These are phyloP conservation scores for Colletotrichum sp. DNA, from an alignment of 2,329 filamentous ascomycete species.

Conservation along the genomic window DNA sequence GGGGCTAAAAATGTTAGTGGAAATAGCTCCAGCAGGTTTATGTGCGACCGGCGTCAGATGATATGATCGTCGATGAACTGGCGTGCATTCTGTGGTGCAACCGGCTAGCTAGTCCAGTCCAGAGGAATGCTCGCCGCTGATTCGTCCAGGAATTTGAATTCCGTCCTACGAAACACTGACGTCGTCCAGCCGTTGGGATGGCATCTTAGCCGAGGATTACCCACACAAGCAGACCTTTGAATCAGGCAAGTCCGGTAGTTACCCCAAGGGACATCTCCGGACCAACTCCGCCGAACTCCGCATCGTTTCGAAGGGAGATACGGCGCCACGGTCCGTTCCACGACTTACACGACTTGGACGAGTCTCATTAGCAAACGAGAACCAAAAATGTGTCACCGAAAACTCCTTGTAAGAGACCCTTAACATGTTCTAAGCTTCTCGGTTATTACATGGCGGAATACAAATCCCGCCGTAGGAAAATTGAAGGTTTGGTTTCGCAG, in stretches of 20 bases:
- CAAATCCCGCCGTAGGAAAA: background rate
- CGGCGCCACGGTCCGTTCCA: background rate
- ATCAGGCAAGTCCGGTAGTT: background rate
- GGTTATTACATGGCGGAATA: background rate
- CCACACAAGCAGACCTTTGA: background rate
- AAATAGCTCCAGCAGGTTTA: background rate
- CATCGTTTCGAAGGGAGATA: background rate
- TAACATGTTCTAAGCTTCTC: background rate
- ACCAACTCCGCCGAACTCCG: background rate
- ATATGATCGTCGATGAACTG: background rate
- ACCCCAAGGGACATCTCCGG: background rate
- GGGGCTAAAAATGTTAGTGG: background rate
- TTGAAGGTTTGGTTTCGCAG: background rate
- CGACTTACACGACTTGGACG: background rate
- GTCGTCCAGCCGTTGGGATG: background rate
- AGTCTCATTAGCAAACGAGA: background rate
- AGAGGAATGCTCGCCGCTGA: background rate
- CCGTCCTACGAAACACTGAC: background rate
- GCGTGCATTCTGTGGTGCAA: background rate
- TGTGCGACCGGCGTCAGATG: background rate
- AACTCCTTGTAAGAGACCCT: background rate
- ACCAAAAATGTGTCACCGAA: background rate
- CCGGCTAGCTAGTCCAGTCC: background rate
- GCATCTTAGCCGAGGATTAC: background rate
- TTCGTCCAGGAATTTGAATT: constrained; percentile 3